Conservation (phyloP, 2,329 filamentous ascomycete genomes). For the Neonectria ditissima region DNA sequence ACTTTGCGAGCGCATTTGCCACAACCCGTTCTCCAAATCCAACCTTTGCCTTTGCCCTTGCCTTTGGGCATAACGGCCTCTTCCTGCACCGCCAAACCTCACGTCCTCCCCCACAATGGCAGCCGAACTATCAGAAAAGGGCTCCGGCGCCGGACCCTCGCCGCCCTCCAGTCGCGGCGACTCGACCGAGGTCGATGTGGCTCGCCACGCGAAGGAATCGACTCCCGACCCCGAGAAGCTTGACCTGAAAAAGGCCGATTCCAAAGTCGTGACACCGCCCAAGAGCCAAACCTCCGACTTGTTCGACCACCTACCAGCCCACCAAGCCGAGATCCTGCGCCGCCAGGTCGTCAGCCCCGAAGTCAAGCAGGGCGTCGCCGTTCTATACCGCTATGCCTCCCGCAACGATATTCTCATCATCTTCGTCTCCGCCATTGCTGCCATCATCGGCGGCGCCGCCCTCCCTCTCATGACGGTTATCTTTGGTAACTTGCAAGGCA, state of each 20-base stretch:
- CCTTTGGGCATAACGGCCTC: neutral
- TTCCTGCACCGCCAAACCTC: neutral
- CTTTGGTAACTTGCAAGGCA: constrained; percentile 80
- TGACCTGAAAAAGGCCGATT: constrained; percentile 57
- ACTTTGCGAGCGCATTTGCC: neutral
- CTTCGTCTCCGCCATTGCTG: constrained; percentile 68
- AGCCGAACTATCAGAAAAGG: constrained; percentile 42
- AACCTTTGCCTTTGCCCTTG: neutral
- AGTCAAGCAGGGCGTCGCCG: constrained; percentile 72
- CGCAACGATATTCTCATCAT: constrained; percentile 74
- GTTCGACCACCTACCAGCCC: constrained; percentile 70
- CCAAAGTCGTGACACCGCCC: constrained; percentile 51
- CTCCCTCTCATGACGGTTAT: constrained; percentile 85
- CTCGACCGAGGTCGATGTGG: constrained; percentile 46
- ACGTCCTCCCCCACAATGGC: constrained; percentile 35
- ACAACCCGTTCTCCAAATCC: constrained; percentile 1
- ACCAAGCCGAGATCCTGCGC: constrained; percentile 76
- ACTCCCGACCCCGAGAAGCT: constrained; percentile 33
- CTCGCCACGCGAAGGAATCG: constrained; percentile 29
- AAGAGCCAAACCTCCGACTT: constrained; percentile 58
- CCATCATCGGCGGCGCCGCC: constrained; percentile 79
- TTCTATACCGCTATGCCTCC: constrained; percentile 78
- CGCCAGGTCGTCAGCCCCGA: constrained; percentile 75
- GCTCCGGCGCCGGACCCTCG: constrained; percentile 41
- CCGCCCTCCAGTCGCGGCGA: constrained; percentile 52